Base-by-base conservation (phyloP, 352 stramenopile species). In the Phytophthora macrochlamydospora region DNA sequence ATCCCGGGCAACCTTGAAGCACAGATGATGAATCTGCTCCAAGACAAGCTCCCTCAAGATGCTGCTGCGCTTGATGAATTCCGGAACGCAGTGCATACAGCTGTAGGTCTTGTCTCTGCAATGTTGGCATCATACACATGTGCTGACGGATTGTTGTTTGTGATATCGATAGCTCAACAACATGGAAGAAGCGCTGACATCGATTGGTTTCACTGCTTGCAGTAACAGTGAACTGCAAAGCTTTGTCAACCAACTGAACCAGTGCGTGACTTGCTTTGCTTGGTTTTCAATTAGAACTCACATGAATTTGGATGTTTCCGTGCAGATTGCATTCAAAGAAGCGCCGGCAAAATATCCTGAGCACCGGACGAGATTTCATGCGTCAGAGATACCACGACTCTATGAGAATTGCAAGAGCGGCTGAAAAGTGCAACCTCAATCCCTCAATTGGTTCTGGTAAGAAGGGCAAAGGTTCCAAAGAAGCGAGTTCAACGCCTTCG, bases 11-110 rank as follows among this genome's bases (percentile, higher is more conserved):
- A 90, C 57, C 65, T 93, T 7, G 85, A 93, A 56, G 75, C 78
- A 3, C 78, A 90, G 49, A 65, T 93, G 37, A 78, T 88, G 52
- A 76, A 76, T 33, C 35, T 89, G 30, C 56, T 93, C 3, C 81
- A 91, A 37, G 78, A 90, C 46, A 87, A 83, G 35, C 91, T 93
- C 33, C 85, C 85, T 0, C 83, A 91, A 51, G 83, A 91, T 52
- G 64, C 76, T 32, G 62, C 70, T 2, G 69, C 76, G 3, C 70
- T 91, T 18, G 73, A 81, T 12, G 53, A 60, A 29, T 93, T 90
- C 55, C 67, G 79, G 28, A 74, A 89, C 38, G 66, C 67, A 0
- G 56, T 91, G 1, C 43, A 56, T 13, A 67, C 67, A 38, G 62
- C 77, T 28, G 85, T 93, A 65, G 32, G 68, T 58, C 1, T 59